Percentiles rank a stretch among this genome's conserved stretches.
These are phyloP conservation scores for Ustilago shanxiensis DNA, from an alignment of 1,284 basidiomycete species.

Conservation along the genomic window DNA sequence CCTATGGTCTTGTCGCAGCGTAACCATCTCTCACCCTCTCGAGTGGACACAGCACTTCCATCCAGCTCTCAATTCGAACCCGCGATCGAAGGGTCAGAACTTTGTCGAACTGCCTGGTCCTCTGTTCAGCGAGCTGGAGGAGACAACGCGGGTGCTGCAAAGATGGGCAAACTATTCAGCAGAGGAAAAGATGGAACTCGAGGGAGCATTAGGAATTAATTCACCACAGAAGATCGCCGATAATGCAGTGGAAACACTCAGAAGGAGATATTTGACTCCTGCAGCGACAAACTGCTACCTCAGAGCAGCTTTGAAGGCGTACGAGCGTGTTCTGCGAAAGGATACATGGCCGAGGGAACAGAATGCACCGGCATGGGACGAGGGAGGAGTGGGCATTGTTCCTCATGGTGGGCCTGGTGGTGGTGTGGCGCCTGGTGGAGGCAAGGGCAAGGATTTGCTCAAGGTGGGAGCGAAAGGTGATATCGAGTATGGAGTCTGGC, in stretches of 20 bases:
- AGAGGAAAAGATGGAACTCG: not conserved
- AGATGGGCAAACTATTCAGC: slow-evolving; percentile 1
- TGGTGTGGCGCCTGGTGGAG: slow-evolving; percentile 40
- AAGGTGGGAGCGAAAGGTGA: slow-evolving; percentile 47
- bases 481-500: slow-evolving; percentile 59
- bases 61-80: slow-evolving; percentile 47
- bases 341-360: slow-evolving; percentile 42
- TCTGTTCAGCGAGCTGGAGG: slow-evolving; percentile 43
- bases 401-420: slow-evolving; percentile 37
- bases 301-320: slow-evolving; percentile 45
- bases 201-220: slow-evolving; percentile 17
- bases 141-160: slow-evolving; percentile 27
- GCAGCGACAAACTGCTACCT: slow-evolving; percentile 56
- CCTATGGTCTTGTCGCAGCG: slow-evolving; percentile 45
- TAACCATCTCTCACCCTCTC: slow-evolving; percentile 49
- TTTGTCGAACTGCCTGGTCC: slow-evolving; percentile 45
- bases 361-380: slow-evolving; percentile 31
- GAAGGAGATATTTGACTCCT: slow-evolving; percentile 53
- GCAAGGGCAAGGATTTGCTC: slow-evolving; percentile 44
- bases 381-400: slow-evolving; percentile 22
- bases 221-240: slow-evolving; percentile 45
- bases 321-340: slow-evolving; percentile 26
- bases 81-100: slow-evolving; percentile 36
- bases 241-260: slow-evolving; percentile 42
- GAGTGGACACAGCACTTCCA: slow-evolving; percentile 66